Percentiles rank a stretch among this genome's conserved stretches.
phyloP scores from a whole-genome alignment of 106 monocot genomes.

The Agapanthus africanus region DNA sequence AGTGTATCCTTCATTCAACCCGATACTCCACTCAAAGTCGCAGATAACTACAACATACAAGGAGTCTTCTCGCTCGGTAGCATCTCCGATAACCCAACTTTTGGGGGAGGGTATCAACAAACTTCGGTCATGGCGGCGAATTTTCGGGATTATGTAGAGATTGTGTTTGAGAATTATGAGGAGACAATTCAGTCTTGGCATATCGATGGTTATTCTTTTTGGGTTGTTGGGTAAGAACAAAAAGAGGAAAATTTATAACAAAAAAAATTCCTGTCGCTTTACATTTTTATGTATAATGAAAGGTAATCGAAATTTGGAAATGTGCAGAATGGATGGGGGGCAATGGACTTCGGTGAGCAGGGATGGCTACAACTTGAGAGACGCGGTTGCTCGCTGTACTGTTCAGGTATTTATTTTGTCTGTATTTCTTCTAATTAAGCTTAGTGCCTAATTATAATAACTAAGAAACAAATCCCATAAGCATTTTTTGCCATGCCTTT shows the following conservation, averaged over 20 bases:
- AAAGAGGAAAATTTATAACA: no score
- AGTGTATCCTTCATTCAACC: conserved; percentile 51
- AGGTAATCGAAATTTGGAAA: no score
- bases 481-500: no score
- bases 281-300: no score
- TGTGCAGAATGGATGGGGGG: conserved; percentile 43
- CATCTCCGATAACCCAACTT: conserved; percentile 48
- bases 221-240: conserved; percentile 50
- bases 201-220: conserved; percentile 59
- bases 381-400: conserved; percentile 31
- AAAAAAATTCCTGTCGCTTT: no score
- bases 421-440: no score
- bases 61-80: conserved; percentile 50
- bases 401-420: conserved; percentile 40
- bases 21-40: conserved; percentile 60
- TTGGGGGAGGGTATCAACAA: conserved; percentile 40
- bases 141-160: conserved; percentile 55
- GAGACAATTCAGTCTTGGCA: conserved; percentile 58
- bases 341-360: conserved; percentile 35
- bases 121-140: conserved; percentile 62
- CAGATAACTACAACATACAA: conserved; percentile 50
- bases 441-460: no score
- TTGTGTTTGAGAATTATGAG: conserved; percentile 61
- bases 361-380: conserved; percentile 34
- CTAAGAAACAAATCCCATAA: no score